These are phyloP conservation scores for Penicillium sp. DNA, from an alignment of 2,329 filamentous ascomycete species.

Conservation along the genomic window DNA sequence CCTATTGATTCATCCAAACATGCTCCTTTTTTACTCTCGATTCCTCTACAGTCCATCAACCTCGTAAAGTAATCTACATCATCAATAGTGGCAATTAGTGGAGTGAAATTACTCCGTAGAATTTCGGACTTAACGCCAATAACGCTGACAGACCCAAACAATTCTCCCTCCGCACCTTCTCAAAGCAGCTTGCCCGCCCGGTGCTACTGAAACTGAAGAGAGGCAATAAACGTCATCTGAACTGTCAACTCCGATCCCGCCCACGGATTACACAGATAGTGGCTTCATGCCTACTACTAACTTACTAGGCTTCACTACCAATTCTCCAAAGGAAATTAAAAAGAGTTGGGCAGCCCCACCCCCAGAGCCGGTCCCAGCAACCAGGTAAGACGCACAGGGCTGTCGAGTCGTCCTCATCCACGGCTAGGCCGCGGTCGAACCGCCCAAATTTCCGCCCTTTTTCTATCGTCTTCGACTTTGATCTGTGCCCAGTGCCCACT, in stretches of 20 bases:
- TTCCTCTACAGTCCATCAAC: too few relatives aligned
- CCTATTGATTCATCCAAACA: background rate
- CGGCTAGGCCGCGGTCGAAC: background rate
- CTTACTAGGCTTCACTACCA: too few relatives aligned
- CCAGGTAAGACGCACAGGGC: constrained; percentile 18
- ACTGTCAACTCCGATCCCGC: background rate
- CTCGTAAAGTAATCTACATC: too few relatives aligned
- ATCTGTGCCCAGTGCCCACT: background rate
- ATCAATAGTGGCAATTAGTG: background rate
- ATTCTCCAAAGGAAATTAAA: background rate
- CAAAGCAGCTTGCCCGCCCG: background rate
- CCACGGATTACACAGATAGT: background rate
- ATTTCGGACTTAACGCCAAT: background rate
- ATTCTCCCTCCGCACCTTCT: background rate
- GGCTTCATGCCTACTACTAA: background rate
- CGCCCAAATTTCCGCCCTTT: background rate
- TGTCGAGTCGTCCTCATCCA: background rate
- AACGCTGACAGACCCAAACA: background rate
- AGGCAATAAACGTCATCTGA: background rate
- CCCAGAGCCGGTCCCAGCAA: constrained; percentile 22
- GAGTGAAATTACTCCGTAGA: background rate
- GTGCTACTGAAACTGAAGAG: background rate
- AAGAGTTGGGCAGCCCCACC: constrained; percentile 4
- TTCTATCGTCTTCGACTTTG: background rate
- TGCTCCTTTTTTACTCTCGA: background rate